Base-by-base conservation (phyloP, 176 grass and related monocot species). In the Poa pratensis region DNA sequence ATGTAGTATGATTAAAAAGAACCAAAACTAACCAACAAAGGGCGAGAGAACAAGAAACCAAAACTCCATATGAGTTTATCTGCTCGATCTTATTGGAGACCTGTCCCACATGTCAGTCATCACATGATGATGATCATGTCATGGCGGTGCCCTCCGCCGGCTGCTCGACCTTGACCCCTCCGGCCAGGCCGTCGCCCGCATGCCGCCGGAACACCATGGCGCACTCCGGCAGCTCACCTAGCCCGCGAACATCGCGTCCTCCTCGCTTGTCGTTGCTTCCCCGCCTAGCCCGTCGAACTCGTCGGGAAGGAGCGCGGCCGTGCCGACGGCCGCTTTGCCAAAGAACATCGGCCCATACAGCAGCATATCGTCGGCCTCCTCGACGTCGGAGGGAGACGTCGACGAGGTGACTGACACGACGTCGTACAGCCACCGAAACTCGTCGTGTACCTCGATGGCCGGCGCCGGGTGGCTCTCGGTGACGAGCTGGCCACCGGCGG, bases 141-240 rank as follows among this genome's bases (percentile, higher is more conserved):
- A 87, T 87, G 76, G 81, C 80, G 0, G 89, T 35, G 76, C 85
- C 76, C 76, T 80, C 80, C 22, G 68, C 66, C 80, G 80, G 53
- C 74, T 78, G 89, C 85, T 82, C 90, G 3, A 78, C 83, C 73
- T 85, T 86, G 12, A 88, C 63, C 7, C 83, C 65, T 62, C 90
- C 79, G 14, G 73, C 3, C 61, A 86, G 7, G 80, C 80, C 84
- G 60, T 82, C 85, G 16, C 73, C 72, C 54, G 51, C 89, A 42
- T 66, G 73, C n/a, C 83, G 89, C 60, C 83, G 88, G 69, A 97
- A 92, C 74, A 97, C 94, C 83, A 94, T 87, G 30, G 94, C 91
- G 70, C 89, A 97, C 77, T 97, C 94, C 6, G 94, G 94, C 7
- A 97, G 87, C 85, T 92, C 94, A 2, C 89, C 94, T 12, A 97